These are phyloP conservation scores for Coffea canephora DNA, from an alignment of 257 asterid species.

Conservation along the genomic window DNA sequence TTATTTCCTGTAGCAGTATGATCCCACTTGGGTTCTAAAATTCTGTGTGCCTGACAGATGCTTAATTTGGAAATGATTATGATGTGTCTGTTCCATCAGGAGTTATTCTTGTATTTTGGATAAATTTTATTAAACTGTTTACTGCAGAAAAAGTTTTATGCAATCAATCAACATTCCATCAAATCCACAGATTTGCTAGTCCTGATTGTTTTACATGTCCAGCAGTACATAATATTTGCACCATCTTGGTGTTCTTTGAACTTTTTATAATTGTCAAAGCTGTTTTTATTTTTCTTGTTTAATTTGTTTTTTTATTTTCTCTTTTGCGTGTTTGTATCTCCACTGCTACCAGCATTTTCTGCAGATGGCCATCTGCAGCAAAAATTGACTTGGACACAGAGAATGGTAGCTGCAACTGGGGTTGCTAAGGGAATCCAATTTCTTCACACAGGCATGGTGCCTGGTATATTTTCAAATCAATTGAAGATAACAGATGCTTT, in stretches of 20 bases:
- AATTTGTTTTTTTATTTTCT: neutral
- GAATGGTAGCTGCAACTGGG: conserved; percentile 73
- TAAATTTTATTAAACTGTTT: neutral
- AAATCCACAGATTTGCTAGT: neutral
- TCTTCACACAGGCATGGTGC: conserved; percentile 85
- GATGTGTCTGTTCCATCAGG: neutral
- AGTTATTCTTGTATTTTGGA: neutral
- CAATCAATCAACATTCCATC: neutral
- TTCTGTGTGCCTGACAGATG: neutral
- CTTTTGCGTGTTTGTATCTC: neutral
- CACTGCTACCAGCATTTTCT: neutral
- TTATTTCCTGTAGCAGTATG: neutral
- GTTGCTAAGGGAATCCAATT: conserved; percentile 72
- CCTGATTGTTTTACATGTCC: neutral
- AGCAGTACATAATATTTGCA: neutral
- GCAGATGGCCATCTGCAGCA: conserved; percentile 44
- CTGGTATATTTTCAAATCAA: conserved; percentile 62
- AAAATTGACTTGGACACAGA: conserved; percentile 60
- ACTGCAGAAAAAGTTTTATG: neutral
- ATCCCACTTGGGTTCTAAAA: neutral
- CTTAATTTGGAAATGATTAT: neutral
- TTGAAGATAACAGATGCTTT: conserved; percentile 69
- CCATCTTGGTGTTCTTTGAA: neutral
- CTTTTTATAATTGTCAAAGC: neutral
- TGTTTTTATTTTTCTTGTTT: neutral